phyloP scores from a whole-genome alignment of 495 filamentous ascomycete species.

The Talaromyces ruber region DNA sequence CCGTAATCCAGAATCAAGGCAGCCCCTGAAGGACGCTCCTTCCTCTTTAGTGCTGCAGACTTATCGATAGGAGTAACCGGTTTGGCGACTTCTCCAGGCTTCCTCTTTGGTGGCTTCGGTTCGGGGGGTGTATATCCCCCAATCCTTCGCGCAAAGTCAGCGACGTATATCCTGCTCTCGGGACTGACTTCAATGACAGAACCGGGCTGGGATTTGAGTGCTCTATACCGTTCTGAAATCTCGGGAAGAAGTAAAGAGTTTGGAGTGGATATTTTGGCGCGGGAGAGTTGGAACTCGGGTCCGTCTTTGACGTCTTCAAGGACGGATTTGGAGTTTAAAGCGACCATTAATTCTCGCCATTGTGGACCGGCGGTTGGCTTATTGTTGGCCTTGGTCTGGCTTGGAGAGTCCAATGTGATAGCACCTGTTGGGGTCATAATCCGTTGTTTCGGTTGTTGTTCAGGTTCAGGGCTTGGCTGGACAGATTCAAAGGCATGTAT shows the following conservation, averaged over 20 bases:
- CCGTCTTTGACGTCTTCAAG: slow-evolving; percentile 33
- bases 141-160: slow-evolving; percentile 76
- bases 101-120: not conserved
- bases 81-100: not conserved
- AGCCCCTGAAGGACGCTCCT: slow-evolving; percentile 62
- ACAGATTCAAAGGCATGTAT: slow-evolving; percentile 90
- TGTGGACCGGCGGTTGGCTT: slow-evolving; percentile 27
- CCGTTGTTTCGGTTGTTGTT: slow-evolving; percentile 19
- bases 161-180: slow-evolving; percentile 66
- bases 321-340: slow-evolving; percentile 49
- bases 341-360: slow-evolving; percentile 86
- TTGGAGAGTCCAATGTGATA: slow-evolving; percentile 31
- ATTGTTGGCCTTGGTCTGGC: slow-evolving; percentile 27
- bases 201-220: slow-evolving; percentile 52
- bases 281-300: slow-evolving; percentile 78
- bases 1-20: slow-evolving; percentile 95
- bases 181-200: slow-evolving; percentile 83
- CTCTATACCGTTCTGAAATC: slow-evolving; percentile 71
- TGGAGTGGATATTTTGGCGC: slow-evolving; percentile 63
- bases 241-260: slow-evolving; percentile 79
- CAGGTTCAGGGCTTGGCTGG: slow-evolving; percentile 28
- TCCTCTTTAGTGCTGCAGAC: slow-evolving; percentile 17
- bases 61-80: not conserved
- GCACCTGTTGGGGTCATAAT: slow-evolving; percentile 40
- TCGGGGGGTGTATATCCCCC: slow-evolving; percentile 49